Conservation (phyloP, 2,329 filamentous ascomycete species). For the Grosmannia serpens region DNA sequence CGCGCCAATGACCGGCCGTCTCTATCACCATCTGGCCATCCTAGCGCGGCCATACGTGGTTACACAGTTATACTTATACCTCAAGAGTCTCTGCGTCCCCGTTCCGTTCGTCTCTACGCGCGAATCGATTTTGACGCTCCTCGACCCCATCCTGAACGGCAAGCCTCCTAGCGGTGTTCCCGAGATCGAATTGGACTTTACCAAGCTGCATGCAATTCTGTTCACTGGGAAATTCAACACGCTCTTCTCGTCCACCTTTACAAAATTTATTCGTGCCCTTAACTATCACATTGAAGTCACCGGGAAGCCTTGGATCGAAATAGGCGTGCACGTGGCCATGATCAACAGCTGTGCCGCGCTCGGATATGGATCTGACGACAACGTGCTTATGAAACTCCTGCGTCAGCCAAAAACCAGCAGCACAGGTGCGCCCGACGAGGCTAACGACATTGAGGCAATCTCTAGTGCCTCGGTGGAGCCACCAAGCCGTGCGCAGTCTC, state of each 20-base stretch:
- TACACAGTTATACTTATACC: slow-evolving; percentile 62
- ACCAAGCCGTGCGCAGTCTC: background rate
- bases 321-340: slow-evolving; percentile 45
- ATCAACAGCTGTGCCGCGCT: slow-evolving; percentile 41
- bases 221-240: slow-evolving; percentile 42
- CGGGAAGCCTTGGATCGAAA: slow-evolving; percentile 39
- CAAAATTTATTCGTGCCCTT: slow-evolving; percentile 41
- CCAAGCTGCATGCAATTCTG: slow-evolving; percentile 52
- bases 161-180: slow-evolving; percentile 18
- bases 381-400: slow-evolving; percentile 28
- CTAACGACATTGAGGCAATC: background rate
- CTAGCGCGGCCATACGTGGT: slow-evolving; percentile 57
- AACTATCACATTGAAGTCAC: slow-evolving; percentile 44
- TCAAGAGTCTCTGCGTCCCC: slow-evolving; percentile 56
- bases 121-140: slow-evolving; percentile 59
- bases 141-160: slow-evolving; percentile 41
- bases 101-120: slow-evolving; percentile 56
- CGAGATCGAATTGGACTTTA: slow-evolving; percentile 41
- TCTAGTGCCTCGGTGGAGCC: background rate
- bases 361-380: slow-evolving; percentile 39
- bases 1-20: slow-evolving; percentile 59
- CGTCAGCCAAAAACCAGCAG: slow-evolving; percentile 15
- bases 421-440: background rate
- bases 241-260: slow-evolving; percentile 30
- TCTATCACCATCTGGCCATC: slow-evolving; percentile 85